Evolutionary conservation across 1,139 yeast genomes (phyloP).

Genomic region (Geotrichum bryndzae): DNA sequence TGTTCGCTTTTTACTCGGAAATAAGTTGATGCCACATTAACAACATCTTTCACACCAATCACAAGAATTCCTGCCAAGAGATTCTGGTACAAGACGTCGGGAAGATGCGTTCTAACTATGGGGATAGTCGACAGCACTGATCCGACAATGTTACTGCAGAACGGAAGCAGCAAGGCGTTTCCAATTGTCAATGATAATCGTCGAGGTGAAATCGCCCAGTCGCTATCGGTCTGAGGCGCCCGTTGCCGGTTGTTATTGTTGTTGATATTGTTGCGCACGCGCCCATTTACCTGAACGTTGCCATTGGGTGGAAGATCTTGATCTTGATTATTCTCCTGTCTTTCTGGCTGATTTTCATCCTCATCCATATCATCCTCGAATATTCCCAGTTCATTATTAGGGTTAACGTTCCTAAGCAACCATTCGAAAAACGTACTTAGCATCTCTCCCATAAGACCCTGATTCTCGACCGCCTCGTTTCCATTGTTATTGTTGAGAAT

Average conservation of each 20-base stretch:
- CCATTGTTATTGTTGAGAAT: not conserved
- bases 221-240: slow-evolving; percentile 22
- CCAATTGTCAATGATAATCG: slow-evolving; percentile 24
- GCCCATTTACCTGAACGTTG: not conserved
- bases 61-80: slow-evolving; percentile 41
- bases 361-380: not conserved
- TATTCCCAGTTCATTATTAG: not conserved
- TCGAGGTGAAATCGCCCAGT: slow-evolving; percentile 27
- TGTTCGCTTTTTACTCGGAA: slow-evolving; percentile 26
- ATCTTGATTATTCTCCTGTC: not conserved
- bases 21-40: slow-evolving; percentile 29
- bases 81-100: slow-evolving; percentile 40
- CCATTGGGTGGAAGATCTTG: not conserved
- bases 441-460: slow-evolving; percentile 3
- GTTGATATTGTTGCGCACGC: not conserved
- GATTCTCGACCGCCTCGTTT: not conserved
- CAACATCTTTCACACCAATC: slow-evolving; percentile 40
- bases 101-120: slow-evolving; percentile 22
- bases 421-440: not conserved
- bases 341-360: not conserved
- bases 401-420: slow-evolving; percentile 2
- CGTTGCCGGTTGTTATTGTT: not conserved
- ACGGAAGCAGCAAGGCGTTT: slow-evolving; percentile 30
- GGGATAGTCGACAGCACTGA: slow-evolving; percentile 22
- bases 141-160: slow-evolving; percentile 26